phyloP scores from a whole-genome alignment of 306 rosid species.

The Hippophae gyantsensis region DNA sequence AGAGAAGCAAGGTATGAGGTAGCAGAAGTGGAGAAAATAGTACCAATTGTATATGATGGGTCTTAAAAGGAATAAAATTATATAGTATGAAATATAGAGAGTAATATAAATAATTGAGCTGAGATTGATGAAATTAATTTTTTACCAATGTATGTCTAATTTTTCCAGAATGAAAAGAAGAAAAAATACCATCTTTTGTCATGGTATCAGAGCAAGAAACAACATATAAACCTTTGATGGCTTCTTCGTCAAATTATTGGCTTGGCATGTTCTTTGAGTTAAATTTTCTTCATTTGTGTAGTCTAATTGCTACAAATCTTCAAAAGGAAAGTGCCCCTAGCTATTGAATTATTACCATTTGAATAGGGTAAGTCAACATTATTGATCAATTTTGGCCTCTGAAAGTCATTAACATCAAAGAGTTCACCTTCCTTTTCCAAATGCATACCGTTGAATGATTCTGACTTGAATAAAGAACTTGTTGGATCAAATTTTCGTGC shows the following conservation, averaged over 20 bases:
- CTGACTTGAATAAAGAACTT: conserved; percentile 12
- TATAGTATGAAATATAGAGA: no score
- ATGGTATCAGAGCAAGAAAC: no score
- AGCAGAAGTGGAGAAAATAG: no score
- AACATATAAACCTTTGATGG: no score
- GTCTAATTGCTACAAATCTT: conserved; percentile 9
- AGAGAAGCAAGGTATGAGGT: no score
- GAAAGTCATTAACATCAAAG: neutral
- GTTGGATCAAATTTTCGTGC: neutral
- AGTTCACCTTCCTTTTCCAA: conserved; percentile 7
- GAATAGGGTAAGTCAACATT: neutral
- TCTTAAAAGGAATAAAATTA: no score
- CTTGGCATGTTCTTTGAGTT: conserved; percentile 2
- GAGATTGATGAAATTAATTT: no score
- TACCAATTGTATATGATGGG: no score
- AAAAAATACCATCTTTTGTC: no score
- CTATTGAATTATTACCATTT: conserved; percentile 12
- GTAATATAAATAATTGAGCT: no score
- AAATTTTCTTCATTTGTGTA: conserved; percentile 7
- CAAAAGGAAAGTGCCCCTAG: neutral
- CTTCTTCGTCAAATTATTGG: conserved; percentile 1
- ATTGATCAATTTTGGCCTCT: neutral
- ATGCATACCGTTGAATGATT: conserved; percentile 9
- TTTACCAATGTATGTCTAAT: no score
- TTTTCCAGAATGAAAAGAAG: no score